phyloP scores from a whole-genome alignment of 371 early-diverging fungal genomes.

The Mucor sp. region DNA sequence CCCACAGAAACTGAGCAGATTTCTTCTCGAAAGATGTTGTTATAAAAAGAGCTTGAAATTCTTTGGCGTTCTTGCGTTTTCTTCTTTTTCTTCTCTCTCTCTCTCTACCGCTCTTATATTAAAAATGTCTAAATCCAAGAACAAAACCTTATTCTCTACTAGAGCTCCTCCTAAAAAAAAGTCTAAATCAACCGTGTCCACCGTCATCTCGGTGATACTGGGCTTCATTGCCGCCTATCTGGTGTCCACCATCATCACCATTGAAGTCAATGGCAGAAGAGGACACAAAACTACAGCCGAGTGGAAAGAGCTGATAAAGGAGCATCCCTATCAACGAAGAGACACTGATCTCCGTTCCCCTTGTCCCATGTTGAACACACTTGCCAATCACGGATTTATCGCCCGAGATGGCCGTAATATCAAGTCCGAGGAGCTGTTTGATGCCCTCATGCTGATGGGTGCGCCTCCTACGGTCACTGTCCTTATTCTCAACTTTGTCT shows the following conservation, averaged over 20 bases:
- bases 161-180: not conserved
- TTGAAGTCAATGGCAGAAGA: conserved; percentile 17
- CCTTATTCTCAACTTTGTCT: conserved; percentile 13
- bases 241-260: conserved; percentile 2
- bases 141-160: not conserved
- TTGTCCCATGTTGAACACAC: conserved; percentile 42
- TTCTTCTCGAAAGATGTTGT: not conserved
- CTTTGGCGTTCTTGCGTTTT: not conserved
- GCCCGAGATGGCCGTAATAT: conserved; percentile 35
- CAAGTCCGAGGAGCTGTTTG: conserved; percentile 26
- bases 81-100: not conserved
- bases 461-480: conserved; percentile 17
- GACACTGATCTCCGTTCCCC: conserved; percentile 30
- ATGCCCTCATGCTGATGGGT: conserved; percentile 19
- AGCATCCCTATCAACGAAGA: conserved; percentile 27
- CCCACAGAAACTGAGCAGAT: not conserved
- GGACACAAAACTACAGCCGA: conserved; percentile 10
- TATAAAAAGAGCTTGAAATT: not conserved
- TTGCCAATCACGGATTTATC: conserved; percentile 46
- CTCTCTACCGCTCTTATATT: not conserved
- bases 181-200: not conserved
- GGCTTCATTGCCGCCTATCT: conserved; percentile 4
- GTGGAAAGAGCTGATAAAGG: conserved; percentile 25
- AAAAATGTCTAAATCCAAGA: not conserved
- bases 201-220: not conserved